Evolutionary conservation across 257 asterid species (phyloP), one percentile per base, ranked within the genome.

Genomic region (Fraxinus excelsior): DNA sequence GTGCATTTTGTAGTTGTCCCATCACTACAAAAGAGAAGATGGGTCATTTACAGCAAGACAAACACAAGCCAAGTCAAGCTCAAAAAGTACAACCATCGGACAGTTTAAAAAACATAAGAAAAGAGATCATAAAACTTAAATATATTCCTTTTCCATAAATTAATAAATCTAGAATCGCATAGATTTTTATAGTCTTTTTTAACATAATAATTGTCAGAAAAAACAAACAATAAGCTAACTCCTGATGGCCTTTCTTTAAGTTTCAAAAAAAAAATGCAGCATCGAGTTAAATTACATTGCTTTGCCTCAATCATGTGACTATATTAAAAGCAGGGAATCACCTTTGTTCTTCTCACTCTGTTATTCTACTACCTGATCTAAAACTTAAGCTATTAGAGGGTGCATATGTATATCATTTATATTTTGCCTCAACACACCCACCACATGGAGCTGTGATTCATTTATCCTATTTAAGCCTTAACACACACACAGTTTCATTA

Each of bases 1-100:
- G 99, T 10, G 87, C 81, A 74, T 84, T 90, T 82, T 91, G 89
- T 88, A 80, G 93, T 81, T 95, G 93, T 28, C 87, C 92, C 93
- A 89, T 90, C 90, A 93, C 98, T 95, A 62, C 83, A 80, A 70
- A 74, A 80, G 60, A 82, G 49, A 77, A n/a, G 60, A 51, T 31
- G 60, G 67, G 58, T 67, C 26, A 68, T 78, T 76, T 74, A 73
- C n/a, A n/a, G n/a, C n/a, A n/a, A n/a, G n/a, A n/a, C n/a, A n/a
- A n/a, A n/a, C n/a, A n/a, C n/a, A n/a, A n/a, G n/a, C n/a, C n/a
- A n/a, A n/a, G n/a, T n/a, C n/a, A n/a, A n/a, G n/a, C n/a, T n/a
- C n/a, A n/a, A n/a, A n/a, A n/a, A n/a, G n/a, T n/a, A n/a, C n/a
- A n/a, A n/a, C n/a, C n/a, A n/a, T n/a, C n/a, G n/a, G n/a, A n/a